Evolutionary conservation across 331 rosid genomes (phyloP), one percentile per base, ranked within the genome.

Genomic region (Stylosanthes scabra): DNA sequence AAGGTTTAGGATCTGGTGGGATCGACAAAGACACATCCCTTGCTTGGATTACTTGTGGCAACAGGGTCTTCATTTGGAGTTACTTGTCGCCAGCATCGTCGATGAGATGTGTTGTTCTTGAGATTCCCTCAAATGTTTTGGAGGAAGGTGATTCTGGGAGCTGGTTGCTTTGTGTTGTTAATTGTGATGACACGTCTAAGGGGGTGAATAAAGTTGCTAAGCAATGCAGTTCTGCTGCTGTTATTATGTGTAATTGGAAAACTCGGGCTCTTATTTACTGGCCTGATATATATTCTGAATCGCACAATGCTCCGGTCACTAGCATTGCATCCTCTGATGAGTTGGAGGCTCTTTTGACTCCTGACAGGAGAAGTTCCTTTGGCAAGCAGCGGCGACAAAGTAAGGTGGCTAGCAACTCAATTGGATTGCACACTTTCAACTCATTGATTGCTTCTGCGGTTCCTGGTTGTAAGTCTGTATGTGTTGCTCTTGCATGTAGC

Each of bases 21-120:
- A 82, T 94, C 77, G 99, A 89, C 72, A 89, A 82, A 65, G 83
- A 85, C 61, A 81, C 93, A 1, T 86, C 91, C 9, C 82, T 94
- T 70, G 89, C 96, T 49, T 94, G 99, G 99, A 86, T 94, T 80
- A 80, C 91, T 66, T 78, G 87, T 58, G 85, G 96, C 31, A 85
- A 83, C 66, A 86, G 76, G 75, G 85, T 94, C 42, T 91, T 89
- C 29, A 13, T 94, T 60, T 94, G 97, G 99, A 91, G 80, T 15
- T 91, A 88, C 82, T 67, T 88, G 81, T 86, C 88, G 4, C 89
- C 96, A 57, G 85, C 83, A 2, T 76, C 84, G 42, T 67, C 88
- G 47, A 44, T 27, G 77, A 86, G 83, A 70, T 94, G 96, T 66
- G 72, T 84, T 66, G 90, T 86, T 81, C 91, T 90, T 59, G 91